Evolutionary conservation across 75 land plant species (phyloP), one percentile per base, ranked within the genome.

Genomic region (Pseudotsuga menziesii): DNA sequence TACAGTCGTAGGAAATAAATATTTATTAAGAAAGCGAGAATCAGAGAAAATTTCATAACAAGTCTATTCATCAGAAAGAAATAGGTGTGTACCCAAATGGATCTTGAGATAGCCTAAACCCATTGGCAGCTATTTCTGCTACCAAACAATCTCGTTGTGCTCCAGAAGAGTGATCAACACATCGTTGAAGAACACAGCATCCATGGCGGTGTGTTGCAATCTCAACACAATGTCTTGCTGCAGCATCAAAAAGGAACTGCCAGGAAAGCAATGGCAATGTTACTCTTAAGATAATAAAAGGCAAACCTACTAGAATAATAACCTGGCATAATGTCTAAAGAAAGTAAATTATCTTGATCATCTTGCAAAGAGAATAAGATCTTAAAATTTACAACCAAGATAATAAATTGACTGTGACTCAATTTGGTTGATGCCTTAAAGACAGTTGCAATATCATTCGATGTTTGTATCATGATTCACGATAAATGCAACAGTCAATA

Each of bases 231-330:
- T 87, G 80, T 54, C 22, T 61, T 57, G 77, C 81, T 32, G 94
- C 91, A 60, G 91, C 89, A 82, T 87, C 89, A 78, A 85, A 91
- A 54, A 92, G 83, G 76, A 92, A 89, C 95, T 92, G 74, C 74
- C 74, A 48, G 17, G 2, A 64, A 6, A 64, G 39, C n/a, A 35
- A 16, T 41, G 7, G 32, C 20, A 25, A 64, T 35, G 41, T 64
- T 64, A 32, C 32, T 15, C 27, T 25, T 35, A 63, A 63, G 4
- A 15, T 4, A 63, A 16, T 29, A 29, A 29, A 29, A 63, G 67
- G 20, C 15, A 63, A 29, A 15, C 2, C 69, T 35, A 19, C 39
- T 64, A 64, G 20, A 64, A 35, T 17, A 35, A 17, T 62, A 29
- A 13, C 14, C 2, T 61, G 64, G 11, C 29, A 27, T 4, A 32